Evolutionary conservation across 805 yeast species (phyloP), one percentile per base, ranked within the genome.

Genomic region (Vanderwaltozyma yarrowii): DNA sequence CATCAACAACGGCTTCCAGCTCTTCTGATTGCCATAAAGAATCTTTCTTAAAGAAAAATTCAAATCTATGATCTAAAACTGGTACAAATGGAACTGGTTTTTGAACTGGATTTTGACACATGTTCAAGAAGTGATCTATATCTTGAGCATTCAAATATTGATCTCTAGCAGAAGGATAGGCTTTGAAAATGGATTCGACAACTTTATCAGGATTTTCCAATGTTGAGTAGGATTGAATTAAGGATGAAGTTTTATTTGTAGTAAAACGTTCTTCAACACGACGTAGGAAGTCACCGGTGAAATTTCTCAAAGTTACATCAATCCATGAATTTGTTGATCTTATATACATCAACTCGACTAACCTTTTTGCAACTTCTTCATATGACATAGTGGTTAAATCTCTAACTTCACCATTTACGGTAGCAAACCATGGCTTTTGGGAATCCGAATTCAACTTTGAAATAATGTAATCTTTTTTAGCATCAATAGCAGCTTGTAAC

Each of bases 11-110:
- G 43, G 96, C 84, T 61, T 87, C 96, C 59, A 92, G 74, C 61
- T 85, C 89, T 71, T 92, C 97, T 18, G 95, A 83, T 73, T 92
- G 99, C 98, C 98, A 92, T 62, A 92, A 73, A 23, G 97, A 89
- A 65, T 92, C 99, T 70, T 92, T 92, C 78, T 92, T 92, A 77
- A 92, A 92, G 75, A 83, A 92, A 58, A 80, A 78, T 65, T 92
- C 96, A 55, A 92, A 86, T 69, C 85, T 82, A 49, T 85, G 94
- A 59, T 92, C 95, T 61, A 92, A 73, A 16, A 85, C 82, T 36
- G 99, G 99, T 52, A 92, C 88, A 52, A 92, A 92, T 46, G 98
- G 98, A 59, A 87, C 96, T 25, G 99, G 99, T 68, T 92, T 92
- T 69, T 89, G 96, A 44, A 66, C 56, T 51, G 95, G 95, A 57